Percentiles rank a stretch among this genome's conserved stretches.
Evolutionary conservation across 805 yeast species (phyloP).

Genomic region (Pichia pseudocactophila): DNA sequence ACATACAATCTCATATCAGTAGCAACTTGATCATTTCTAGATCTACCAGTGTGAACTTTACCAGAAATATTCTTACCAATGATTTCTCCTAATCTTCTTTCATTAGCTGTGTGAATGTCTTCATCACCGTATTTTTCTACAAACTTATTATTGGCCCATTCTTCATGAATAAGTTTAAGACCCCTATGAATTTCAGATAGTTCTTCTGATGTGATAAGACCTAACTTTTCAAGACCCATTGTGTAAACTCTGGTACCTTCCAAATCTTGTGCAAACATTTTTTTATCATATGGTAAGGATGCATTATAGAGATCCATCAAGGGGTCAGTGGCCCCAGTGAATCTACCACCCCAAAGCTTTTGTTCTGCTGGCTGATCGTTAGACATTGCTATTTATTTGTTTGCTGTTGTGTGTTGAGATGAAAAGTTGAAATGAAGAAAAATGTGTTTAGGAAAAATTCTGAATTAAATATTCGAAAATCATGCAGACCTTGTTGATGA

Average conservation of each 20-base stretch:
- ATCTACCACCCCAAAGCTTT: constrained; percentile 97
- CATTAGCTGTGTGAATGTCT: constrained; percentile 98
- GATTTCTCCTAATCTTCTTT: constrained; percentile 92
- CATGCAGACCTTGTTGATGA: too few relatives aligned
- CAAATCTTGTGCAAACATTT: constrained; percentile 89
- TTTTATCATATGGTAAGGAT: constrained; percentile 89
- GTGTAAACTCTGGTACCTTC: constrained; percentile 94
- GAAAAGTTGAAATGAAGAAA: background rate
- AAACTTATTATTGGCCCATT: constrained; percentile 69
- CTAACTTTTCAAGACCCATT: constrained; percentile 71
- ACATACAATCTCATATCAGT: constrained; percentile 97
- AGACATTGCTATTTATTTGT: constrained; percentile 19
- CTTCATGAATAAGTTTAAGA: constrained; percentile 56
- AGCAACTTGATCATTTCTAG: constrained; percentile 97
- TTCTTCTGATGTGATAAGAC: constrained; percentile 66
- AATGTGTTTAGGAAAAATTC: background rate
- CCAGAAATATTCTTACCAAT: constrained; percentile 94
- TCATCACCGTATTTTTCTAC: constrained; percentile 85
- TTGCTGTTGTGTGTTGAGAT: background rate
- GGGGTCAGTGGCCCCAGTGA: constrained; percentile 95
- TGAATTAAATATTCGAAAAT: background rate
- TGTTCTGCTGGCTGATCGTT: constrained; percentile 46
- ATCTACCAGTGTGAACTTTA: constrained; percentile 98
- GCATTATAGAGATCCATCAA: constrained; percentile 96
- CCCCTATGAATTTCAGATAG: constrained; percentile 78